Base-by-base conservation (phyloP, 768 basidiomycete genomes). In the Pleurotus giganteus region DNA sequence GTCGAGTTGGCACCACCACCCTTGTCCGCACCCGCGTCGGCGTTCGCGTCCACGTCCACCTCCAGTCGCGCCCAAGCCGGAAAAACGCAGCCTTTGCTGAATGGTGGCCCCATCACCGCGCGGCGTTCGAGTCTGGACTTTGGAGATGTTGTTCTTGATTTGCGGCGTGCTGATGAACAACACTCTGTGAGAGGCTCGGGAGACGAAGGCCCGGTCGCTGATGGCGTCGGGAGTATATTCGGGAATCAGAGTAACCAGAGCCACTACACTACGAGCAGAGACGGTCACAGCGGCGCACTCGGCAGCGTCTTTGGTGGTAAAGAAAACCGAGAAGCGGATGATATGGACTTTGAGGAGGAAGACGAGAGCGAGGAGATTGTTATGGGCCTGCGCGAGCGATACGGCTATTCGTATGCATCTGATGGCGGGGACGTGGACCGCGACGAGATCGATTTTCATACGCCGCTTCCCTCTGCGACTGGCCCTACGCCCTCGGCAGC, bases 1-100 rank as follows among this genome's bases (percentile, higher is more conserved):
- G 78, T 80, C 67, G 84, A 86, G 59, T 65, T 66, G n/a, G 70
- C 74, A 9, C 29, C 47, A 7, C 15, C 32, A 34, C 15, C 32
- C 7, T 5, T 24, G 17, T 21, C 21, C 19, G 43, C 21, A 24
- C 43, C 43, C 8, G 6, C 19, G n/a, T 45, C 43, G n/a, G 43
- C 43, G 26, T 24, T 24, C 43, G 43, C 23, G 23, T 45, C 5
- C 43, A 3, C 43, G 19, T 45, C 43, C 19, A 17, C 15, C 13
- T 37, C 58, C 63, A 60, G 56, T 61, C 68, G n/a, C 67, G 74
- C 58, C 74, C 73, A 62, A 78, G 75, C 58, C 76, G 74, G 71
- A 24, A 24, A 45, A 24, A 15, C 15, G 6, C 17, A 24, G 47
- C 17, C 26, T 8, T 27, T 32, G 23, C 7, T 49, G 26, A 31